Percentiles rank a stretch among this genome's conserved stretches.
These are phyloP conservation scores for Acacia crassicarpa DNA, from an alignment of 306 rosid genomes.

Conservation along the genomic window DNA sequence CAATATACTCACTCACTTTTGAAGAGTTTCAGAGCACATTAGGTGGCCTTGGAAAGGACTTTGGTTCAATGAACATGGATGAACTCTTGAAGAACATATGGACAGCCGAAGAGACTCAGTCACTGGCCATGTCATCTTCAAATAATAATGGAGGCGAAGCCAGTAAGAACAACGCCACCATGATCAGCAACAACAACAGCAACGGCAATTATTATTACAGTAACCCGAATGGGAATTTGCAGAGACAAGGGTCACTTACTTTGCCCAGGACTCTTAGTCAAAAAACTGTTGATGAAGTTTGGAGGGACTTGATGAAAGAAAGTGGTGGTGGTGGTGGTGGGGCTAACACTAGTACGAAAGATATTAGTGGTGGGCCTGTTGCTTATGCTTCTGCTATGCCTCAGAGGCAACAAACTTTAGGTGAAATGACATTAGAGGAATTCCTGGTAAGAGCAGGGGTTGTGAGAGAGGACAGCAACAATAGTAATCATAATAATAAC, in stretches of 20 bases:
- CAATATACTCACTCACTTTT: slow-evolving; percentile 82
- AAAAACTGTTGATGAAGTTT: slow-evolving; percentile 92
- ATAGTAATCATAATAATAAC: too few species aligned
- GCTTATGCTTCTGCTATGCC: slow-evolving; percentile 36
- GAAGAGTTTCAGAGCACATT: slow-evolving; percentile 84
- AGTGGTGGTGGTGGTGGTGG: slow-evolving; percentile 28
- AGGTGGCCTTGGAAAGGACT: slow-evolving; percentile 83
- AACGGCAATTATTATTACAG: not conserved
- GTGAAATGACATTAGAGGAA: slow-evolving; percentile 92
- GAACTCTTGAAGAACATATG: slow-evolving; percentile 87
- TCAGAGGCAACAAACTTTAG: slow-evolving; percentile 78
- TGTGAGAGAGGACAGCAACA: slow-evolving; percentile 65
- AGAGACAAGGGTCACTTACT: slow-evolving; percentile 89
- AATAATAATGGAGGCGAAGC: slow-evolving; percentile 5
- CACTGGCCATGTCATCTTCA: slow-evolving; percentile 39
- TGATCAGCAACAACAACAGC: not conserved
- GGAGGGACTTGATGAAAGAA: slow-evolving; percentile 75
- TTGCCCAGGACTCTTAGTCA: slow-evolving; percentile 91
- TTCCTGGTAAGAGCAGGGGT: slow-evolving; percentile 90
- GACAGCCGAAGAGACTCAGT: slow-evolving; percentile 86
- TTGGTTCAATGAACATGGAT: slow-evolving; percentile 99
- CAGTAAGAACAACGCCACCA: not conserved
- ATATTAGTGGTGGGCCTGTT: not conserved
- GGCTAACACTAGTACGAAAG: slow-evolving; percentile 5
- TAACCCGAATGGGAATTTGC: slow-evolving; percentile 51